phyloP scores from a whole-genome alignment of 164 flowering plant species.

The Sedum album region DNA sequence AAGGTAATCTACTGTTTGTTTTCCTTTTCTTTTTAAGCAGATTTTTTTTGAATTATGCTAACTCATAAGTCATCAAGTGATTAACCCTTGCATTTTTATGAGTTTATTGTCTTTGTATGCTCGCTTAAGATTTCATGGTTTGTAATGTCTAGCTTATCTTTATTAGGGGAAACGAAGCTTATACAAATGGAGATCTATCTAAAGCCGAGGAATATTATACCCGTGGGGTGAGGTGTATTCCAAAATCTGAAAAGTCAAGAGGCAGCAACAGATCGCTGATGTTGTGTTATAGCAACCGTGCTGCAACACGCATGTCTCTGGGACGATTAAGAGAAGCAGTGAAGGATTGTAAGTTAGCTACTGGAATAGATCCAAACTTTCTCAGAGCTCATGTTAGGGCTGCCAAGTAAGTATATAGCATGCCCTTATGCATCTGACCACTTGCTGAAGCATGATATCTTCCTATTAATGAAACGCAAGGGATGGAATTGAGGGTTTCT shows the following conservation, averaged over 20 bases:
- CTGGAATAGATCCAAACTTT: constrained; percentile 58
- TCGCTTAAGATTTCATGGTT: background rate
- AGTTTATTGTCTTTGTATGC: background rate
- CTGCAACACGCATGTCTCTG: constrained; percentile 70
- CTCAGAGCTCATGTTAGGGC: constrained; percentile 73
- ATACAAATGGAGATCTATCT: constrained; percentile 49
- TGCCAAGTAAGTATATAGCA: constrained; percentile 57
- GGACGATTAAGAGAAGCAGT: constrained; percentile 80
- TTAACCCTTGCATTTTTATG: background rate
- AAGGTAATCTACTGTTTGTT: constrained; percentile 3
- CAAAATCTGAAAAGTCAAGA: constrained; percentile 45
- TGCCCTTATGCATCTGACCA: background rate
- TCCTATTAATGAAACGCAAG: no score
- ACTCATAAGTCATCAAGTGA: background rate
- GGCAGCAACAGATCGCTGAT: constrained; percentile 53
- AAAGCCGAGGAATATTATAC: constrained; percentile 89
- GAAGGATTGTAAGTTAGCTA: constrained; percentile 61
- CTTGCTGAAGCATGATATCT: background rate
- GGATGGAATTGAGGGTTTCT: no score
- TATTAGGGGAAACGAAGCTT: constrained; percentile 84
- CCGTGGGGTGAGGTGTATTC: constrained; percentile 54
- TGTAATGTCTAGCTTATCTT: constrained; percentile 4
- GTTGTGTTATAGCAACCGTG: constrained; percentile 92
- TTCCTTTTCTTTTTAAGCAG: background rate
- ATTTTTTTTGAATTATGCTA: background rate